These are phyloP conservation scores for Globisporangium lucens DNA, from an alignment of 352 stramenopile species.

Conservation along the genomic window DNA sequence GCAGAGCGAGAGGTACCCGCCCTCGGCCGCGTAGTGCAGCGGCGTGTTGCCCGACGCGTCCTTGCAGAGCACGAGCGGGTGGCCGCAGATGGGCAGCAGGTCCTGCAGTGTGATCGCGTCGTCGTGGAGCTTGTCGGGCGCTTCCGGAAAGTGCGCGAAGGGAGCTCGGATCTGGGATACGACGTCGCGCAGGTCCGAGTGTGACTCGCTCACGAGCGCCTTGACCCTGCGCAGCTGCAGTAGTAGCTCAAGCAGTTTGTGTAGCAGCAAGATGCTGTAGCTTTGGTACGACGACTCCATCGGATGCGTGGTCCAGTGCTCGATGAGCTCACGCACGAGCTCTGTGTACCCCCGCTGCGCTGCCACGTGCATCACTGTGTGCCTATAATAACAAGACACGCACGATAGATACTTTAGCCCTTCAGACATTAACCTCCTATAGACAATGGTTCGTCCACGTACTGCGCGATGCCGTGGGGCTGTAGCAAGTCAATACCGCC, in stretches of 20 bases:
- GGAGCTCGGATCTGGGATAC: conserved; percentile 50
- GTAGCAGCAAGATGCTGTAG: conserved; percentile 59
- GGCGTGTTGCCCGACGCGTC: conserved; percentile 69
- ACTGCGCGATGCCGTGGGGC: conserved; percentile 62
- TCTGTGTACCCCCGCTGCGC: conserved; percentile 73
- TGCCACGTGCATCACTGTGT: conserved; percentile 53
- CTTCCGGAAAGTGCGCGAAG: conserved; percentile 64
- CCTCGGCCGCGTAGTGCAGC: conserved; percentile 75
- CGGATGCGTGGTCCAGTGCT: conserved; percentile 53
- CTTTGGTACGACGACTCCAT: conserved; percentile 61
- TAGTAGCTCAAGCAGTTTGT: conserved; percentile 41
- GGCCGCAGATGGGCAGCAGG: conserved; percentile 65
- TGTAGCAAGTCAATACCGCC: conserved; percentile 56
- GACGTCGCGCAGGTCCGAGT: conserved; percentile 49
- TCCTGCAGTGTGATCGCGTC: conserved; percentile 53
- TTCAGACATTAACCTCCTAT: neutral
- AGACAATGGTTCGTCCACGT: conserved; percentile 8
- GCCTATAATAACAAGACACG: conserved; percentile 20
- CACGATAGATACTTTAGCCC: neutral
- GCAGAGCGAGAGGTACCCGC: conserved; percentile 64
- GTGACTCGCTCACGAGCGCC: conserved; percentile 55
- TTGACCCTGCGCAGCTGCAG: conserved; percentile 49
- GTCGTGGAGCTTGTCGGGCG: conserved; percentile 59
- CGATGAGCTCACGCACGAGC: conserved; percentile 53
- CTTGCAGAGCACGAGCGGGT: conserved; percentile 60